These are phyloP conservation scores for Globisporangium takayamanum DNA, from an alignment of 352 stramenopile species.

Conservation along the genomic window DNA sequence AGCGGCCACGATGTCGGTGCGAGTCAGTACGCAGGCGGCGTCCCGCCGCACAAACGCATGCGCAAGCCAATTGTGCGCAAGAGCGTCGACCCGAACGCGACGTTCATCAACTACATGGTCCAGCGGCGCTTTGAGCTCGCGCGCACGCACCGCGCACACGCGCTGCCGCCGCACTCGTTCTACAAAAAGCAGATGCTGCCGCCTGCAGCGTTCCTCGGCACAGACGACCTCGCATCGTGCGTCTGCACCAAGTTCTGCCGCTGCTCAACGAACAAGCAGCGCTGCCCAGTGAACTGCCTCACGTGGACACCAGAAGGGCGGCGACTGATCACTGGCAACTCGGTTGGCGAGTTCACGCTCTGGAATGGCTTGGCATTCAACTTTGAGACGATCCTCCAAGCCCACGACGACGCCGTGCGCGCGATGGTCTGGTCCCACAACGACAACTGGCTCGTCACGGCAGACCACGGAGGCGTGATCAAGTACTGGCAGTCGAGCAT, in stretches of 20 bases:
- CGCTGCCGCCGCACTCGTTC: slow-evolving; percentile 72
- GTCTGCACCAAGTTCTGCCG: slow-evolving; percentile 86
- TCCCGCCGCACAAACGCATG: slow-evolving; percentile 75
- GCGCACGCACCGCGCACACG: slow-evolving; percentile 35
- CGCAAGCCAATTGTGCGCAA: slow-evolving; percentile 86
- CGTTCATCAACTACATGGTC: slow-evolving; percentile 78
- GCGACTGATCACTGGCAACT: slow-evolving; percentile 95
- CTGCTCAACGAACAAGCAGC: slow-evolving; percentile 89
- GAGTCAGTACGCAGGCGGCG: slow-evolving; percentile 57
- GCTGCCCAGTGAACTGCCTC: slow-evolving; percentile 89
- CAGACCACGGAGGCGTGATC: slow-evolving; percentile 86
- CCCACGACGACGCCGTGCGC: slow-evolving; percentile 81
- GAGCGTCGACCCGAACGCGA: slow-evolving; percentile 80
- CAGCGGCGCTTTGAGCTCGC: slow-evolving; percentile 63
- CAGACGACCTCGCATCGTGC: slow-evolving; percentile 68
- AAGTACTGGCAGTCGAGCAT: slow-evolving; percentile 92
- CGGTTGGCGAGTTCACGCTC: slow-evolving; percentile 96
- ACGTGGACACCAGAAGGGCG: slow-evolving; percentile 94
- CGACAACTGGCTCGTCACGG: slow-evolving; percentile 87
- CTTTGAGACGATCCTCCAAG: slow-evolving; percentile 96
- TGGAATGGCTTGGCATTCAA: slow-evolving; percentile 98
- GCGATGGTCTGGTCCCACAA: slow-evolving; percentile 91
- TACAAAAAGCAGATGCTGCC: slow-evolving; percentile 84
- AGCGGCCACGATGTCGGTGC: slow-evolving; percentile 70
- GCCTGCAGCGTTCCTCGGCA: slow-evolving; percentile 45